Evolutionary conservation across 345 rosid genomes (phyloP).

Genomic region (rapeseed (Brassica napus)): DNA sequence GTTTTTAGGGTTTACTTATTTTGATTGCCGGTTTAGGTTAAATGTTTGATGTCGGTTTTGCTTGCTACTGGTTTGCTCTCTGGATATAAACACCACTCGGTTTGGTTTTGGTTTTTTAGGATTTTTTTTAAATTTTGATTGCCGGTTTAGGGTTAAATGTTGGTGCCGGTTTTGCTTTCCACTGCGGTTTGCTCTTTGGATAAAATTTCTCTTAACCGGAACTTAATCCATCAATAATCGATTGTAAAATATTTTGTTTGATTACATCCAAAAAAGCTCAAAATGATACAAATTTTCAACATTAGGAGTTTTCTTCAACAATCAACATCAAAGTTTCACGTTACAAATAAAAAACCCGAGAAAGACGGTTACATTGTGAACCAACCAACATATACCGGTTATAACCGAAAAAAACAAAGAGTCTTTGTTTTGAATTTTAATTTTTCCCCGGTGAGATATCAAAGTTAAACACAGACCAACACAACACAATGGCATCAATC

Average conservation of each 20-base stretch:
- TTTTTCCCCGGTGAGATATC: constrained; percentile 16
- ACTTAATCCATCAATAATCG: not conserved
- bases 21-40: constrained; percentile 17
- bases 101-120: constrained; percentile 2
- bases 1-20: not conserved
- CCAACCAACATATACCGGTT: constrained; percentile 29
- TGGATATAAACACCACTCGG: not conserved
- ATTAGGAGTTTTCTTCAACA: constrained; percentile 25
- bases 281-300: constrained; percentile 19
- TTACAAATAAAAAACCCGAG: constrained; percentile 14
- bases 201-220: not conserved
- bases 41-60: constrained; percentile 21
- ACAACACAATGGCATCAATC: constrained; percentile 27
- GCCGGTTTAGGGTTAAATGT: constrained; percentile 19
- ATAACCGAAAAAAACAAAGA: constrained; percentile 31
- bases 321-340: constrained; percentile 25
- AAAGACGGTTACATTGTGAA: constrained; percentile 32
- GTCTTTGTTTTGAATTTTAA: constrained; percentile 25
- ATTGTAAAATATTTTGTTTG: not conserved
- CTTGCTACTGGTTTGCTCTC: constrained; percentile 9
- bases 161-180: constrained; percentile 21
- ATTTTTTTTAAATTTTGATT: not conserved
- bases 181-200: constrained; percentile 14
- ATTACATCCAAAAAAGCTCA: not conserved
- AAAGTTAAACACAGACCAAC: constrained; percentile 33